A percentile compares a stretch with the other conserved stretches of the same genome.
Conservation (phyloP, 495 filamentous ascomycete species). For the Corynascus novoguineensis region DNA sequence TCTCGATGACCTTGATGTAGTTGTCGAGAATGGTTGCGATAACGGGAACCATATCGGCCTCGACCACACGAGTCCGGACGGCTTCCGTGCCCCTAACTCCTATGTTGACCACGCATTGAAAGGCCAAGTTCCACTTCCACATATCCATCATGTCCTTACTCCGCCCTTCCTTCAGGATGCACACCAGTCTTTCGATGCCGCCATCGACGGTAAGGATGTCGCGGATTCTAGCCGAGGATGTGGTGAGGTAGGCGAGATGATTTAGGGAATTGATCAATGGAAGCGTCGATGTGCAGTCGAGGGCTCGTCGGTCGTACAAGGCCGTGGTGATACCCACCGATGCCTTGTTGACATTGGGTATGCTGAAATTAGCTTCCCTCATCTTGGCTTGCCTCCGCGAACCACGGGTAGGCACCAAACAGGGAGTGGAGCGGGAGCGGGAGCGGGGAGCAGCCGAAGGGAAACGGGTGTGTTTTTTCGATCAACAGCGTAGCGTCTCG, state of each 20-base stretch:
- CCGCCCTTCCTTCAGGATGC: conserved; percentile 93
- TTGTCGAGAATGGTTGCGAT: conserved; percentile 99
- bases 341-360: conserved; percentile 99
- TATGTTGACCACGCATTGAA: conserved; percentile 98
- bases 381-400: conserved; percentile 51
- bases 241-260: conserved; percentile 95
- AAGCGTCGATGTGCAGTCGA: conserved; percentile 96
- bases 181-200: conserved; percentile 90
- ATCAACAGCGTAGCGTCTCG: not conserved
- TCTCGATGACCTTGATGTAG: conserved; percentile 93
- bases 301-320: conserved; percentile 91
- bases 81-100: conserved; percentile 91
- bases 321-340: conserved; percentile 98
- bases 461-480: not conserved
- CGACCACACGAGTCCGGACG: conserved; percentile 89
- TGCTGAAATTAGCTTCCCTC: conserved; percentile 99
- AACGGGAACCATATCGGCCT: conserved; percentile 98
- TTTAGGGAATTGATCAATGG: conserved; percentile 98
- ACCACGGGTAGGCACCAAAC: conserved; percentile 31
- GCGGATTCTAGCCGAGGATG: conserved; percentile 94
- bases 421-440: conserved; percentile 26
- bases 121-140: conserved; percentile 99
- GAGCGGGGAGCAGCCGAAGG: not conserved
- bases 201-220: conserved; percentile 98
- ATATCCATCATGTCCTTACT: conserved; percentile 98